Percentiles rank a stretch among this genome's conserved stretches.
Evolutionary conservation across 208 protist genomes (phyloP).

Genomic region (Crithidia fasciculata): DNA sequence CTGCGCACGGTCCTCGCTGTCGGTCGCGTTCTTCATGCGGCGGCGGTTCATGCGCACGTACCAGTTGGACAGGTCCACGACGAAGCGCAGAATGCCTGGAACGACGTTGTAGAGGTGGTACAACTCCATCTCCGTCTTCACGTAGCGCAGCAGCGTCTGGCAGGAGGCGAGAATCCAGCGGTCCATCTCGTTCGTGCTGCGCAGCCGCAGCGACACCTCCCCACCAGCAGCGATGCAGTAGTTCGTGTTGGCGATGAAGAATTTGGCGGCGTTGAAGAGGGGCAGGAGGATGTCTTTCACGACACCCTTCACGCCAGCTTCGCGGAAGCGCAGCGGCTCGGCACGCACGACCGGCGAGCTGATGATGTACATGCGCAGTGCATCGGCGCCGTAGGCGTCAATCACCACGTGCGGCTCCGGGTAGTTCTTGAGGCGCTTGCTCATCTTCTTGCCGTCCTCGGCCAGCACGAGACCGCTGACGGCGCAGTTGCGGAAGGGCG

Average conservation of each 20-base stretch:
- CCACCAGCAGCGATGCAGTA: constrained; percentile 63
- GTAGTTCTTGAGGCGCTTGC: constrained; percentile 99
- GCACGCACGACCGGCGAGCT: constrained; percentile 99
- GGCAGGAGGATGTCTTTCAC: constrained; percentile 98
- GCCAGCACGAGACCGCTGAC: constrained; percentile 99
- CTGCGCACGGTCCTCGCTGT: constrained; percentile 78
- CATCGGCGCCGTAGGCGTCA: constrained; percentile 97
- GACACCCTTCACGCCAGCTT: constrained; percentile 95
- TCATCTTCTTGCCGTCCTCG: constrained; percentile 99
- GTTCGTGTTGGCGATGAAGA: constrained; percentile 97
- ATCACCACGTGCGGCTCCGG: constrained; percentile 97
- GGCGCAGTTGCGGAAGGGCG: constrained; percentile 99
- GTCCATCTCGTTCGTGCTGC: constrained; percentile 97
- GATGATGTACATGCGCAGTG: constrained; percentile 99
- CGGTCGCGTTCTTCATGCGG: constrained; percentile 92
- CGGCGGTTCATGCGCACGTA: constrained; percentile 98
- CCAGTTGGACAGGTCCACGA: constrained; percentile 99
- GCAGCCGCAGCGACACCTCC: constrained; percentile 55
- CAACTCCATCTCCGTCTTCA: constrained; percentile 96
- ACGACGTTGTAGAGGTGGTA: constrained; percentile 99
- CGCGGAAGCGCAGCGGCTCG: constrained; percentile 96
- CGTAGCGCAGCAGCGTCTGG: constrained; percentile 94
- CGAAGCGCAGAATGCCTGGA: constrained; percentile 96
- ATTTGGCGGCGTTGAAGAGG: constrained; percentile 98
- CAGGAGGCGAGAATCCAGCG: constrained; percentile 98